Evolutionary conservation across 768 basidiomycete species (phyloP), one percentile per base, ranked within the genome.

Genomic region (Mycena leptocephala): DNA sequence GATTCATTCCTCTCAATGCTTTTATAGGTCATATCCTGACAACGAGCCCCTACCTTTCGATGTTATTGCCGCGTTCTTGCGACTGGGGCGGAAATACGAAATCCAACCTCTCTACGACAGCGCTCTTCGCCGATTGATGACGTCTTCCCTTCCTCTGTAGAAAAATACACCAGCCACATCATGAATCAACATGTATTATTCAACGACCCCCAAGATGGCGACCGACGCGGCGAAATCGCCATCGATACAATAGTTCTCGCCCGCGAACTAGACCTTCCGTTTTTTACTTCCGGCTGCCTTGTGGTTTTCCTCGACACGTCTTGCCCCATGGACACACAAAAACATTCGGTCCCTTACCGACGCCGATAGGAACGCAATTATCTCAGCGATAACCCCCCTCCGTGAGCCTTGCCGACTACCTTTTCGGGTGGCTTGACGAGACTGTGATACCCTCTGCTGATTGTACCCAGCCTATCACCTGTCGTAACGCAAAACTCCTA

Each of bases 11-110:
- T n/a, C n/a, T n/a, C n/a, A n/a, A n/a, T n/a, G n/a, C n/a, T n/a
- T n/a, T n/a, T n/a, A 14, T 22, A 70, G 69, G 69, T 59, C 69
- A 32, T 70, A 70, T 9, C 69, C 69, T 3, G 56, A 41, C 18
- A n/a, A 43, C 24, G 56, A 59, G 2, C 69, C 69, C 30, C 5
- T 59, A 5, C 55, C 55, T 32, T 70, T 70, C 69, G 39, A 32
- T 14, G 58, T 59, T 7, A 18, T 70, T 7, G 41, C 69, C 0
- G 69, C 69, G 4, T 70, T 70, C 41, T 5, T 61, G 22, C 39
- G 58, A 22, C 43, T 70, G 5, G 69, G 69, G 10, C 35, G 53
- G 6, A 70, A 59, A 16, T 70, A 58, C 24, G 14, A 26, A 3
- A 70, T 70, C 0, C 41, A 70, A 33, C 56, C 58, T 32, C 69